Evolutionary conservation across 2,329 filamentous ascomycete genomes (phyloP), one percentile per base, ranked within the genome.

Genomic region (Neofusicoccum umdonicola): DNA sequence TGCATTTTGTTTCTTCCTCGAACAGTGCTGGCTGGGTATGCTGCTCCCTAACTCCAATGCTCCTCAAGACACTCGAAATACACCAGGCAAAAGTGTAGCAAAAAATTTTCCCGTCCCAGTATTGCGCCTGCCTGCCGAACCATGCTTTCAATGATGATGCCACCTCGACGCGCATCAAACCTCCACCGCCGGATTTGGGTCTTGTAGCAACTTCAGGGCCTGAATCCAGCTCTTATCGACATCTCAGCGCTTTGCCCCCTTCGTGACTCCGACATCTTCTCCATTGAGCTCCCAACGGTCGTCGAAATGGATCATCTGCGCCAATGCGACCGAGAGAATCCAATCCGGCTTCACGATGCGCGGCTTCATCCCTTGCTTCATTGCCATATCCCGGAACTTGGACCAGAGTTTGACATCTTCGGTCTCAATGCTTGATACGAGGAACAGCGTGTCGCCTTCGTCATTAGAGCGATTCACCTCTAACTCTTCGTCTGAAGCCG

Each of bases 281-380:
- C 45, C 50, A 37, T 45, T 39, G 42, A 60, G 56, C 57, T 57
- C 57, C 57, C 56, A 65, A 7, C 42, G 57, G 22, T 62, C 57
- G 9, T 65, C 64, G 11, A 39, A 57, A 19, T 39, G 5, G 47
- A 95, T 81, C 76, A 92, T 84, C 78, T 99, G 95, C 71, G 87
- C 88, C 91, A 99, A 94, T 4, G 92, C 92, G 66, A 93, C 88
- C 72, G 93, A 90, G 65, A 99, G 80, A 71, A 99, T 77, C 95
- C 95, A 99, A 74, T 99, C 93, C 2, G 90, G 86, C 52, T 85
- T 86, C 27, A 97, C 92, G 45, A 99, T 88, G 62, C 90, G 84
- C 2, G 93, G 89, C 69, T 88, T 85, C 85, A 94, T 93, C 73
- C 91, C 89, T 50, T 91, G 89, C 69, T 88, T 89, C 67, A 84